These are phyloP conservation scores for Teunomyces kruisii DNA, from an alignment of 805 yeast genomes.

Conservation along the genomic window DNA sequence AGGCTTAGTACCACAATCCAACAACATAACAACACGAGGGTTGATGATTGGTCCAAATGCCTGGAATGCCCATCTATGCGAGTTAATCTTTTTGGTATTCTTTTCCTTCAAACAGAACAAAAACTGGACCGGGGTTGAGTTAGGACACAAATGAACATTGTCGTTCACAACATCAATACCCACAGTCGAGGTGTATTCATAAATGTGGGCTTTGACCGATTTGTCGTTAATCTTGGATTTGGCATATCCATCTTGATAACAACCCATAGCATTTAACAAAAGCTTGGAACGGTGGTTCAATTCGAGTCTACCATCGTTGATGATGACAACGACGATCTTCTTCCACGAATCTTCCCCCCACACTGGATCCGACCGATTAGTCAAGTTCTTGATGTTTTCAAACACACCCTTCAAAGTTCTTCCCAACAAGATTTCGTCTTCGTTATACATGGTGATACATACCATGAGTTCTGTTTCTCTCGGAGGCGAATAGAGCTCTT, in stretches of 20 bases:
- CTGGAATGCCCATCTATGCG: constrained; percentile 96
- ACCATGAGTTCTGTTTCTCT: constrained; percentile 76
- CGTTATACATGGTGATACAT: constrained; percentile 66
- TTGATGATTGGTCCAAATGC: constrained; percentile 81
- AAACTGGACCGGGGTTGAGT: constrained; percentile 78
- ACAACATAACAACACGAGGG: constrained; percentile 78
- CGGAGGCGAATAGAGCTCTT: constrained; percentile 71
- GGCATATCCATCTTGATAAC: constrained; percentile 94
- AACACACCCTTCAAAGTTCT: constrained; percentile 67
- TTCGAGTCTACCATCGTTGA: constrained; percentile 89
- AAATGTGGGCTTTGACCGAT: constrained; percentile 81
- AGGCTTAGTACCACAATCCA: constrained; percentile 96
- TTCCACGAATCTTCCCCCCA: constrained; percentile 99
- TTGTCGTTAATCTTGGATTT: constrained; percentile 83
- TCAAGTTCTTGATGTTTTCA: constrained; percentile 77
- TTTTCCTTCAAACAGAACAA: constrained; percentile 87
- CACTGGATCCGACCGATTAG: constrained; percentile 58
- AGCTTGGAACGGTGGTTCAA: constrained; percentile 78
- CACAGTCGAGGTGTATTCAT: constrained; percentile 90
- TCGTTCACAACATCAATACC: constrained; percentile 73
- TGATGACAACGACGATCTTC: constrained; percentile 83
- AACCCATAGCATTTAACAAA: constrained; percentile 81
- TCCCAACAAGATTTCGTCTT: constrained; percentile 60
- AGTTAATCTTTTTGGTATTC: constrained; percentile 86
- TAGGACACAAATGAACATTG: constrained; percentile 65